phyloP scores from a whole-genome alignment of 176 grass and related monocot genomes.

The Carex scoparia region DNA sequence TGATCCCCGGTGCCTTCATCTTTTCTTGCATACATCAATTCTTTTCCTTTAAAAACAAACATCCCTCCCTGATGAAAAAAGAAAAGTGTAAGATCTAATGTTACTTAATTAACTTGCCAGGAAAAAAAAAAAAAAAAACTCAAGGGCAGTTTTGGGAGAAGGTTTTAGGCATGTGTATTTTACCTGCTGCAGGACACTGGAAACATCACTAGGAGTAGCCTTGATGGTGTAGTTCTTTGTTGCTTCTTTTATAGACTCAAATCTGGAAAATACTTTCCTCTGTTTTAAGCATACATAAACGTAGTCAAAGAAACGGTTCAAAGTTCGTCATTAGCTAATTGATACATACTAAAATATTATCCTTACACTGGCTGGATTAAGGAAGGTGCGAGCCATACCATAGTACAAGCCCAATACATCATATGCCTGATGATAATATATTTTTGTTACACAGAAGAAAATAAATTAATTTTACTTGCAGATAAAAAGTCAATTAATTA shows the following conservation, averaged over 20 bases:
- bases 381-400: constrained; percentile 61
- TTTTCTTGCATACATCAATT: constrained; percentile 71
- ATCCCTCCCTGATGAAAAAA: constrained; percentile 55
- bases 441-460: not conserved
- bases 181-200: constrained; percentile 58
- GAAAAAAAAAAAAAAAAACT: not conserved
- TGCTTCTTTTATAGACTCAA: constrained; percentile 50
- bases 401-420: constrained; percentile 59
- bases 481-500: not conserved
- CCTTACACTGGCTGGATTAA: constrained; percentile 70
- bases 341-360: not conserved
- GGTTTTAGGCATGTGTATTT: not conserved
- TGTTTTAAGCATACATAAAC: constrained; percentile 18
- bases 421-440: constrained; percentile 57
- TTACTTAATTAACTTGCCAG: not conserved
- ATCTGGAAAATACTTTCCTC: constrained; percentile 53
- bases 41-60: constrained; percentile 87
- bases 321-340: not conserved
- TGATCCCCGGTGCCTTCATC: constrained; percentile 91
- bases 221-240: constrained; percentile 54
- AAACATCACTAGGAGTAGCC: constrained; percentile 36
- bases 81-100: not conserved
- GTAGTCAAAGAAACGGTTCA: not conserved
- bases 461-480: not conserved
- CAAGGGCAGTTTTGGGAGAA: not conserved